These are phyloP conservation scores for Ettlia oleoabundans DNA, from an alignment of 139 green algal genomes.

Conservation along the genomic window DNA sequence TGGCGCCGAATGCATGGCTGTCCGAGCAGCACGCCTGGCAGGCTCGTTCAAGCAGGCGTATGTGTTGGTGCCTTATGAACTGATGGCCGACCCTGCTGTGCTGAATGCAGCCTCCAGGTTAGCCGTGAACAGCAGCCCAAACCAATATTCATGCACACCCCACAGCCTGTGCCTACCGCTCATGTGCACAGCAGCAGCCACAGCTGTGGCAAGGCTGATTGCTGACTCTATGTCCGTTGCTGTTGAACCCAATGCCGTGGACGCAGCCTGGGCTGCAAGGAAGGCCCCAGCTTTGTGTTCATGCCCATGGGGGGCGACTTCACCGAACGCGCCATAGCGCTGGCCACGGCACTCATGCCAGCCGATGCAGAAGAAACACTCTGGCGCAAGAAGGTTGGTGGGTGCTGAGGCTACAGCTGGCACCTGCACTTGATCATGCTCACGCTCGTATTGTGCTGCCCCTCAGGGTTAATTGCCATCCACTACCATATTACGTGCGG, in stretches of 20 bases:
- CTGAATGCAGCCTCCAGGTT: conserved; percentile 1
- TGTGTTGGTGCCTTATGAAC: conserved; percentile 23
- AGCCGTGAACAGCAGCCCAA: no score
- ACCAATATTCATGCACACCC: no score
- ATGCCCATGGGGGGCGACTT: conserved; percentile 17
- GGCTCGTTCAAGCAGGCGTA: conserved; percentile 1
- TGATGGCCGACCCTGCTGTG: neutral
- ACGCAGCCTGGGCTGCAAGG: neutral
- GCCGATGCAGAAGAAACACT: neutral
- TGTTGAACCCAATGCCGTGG: neutral
- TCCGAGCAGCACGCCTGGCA: neutral
- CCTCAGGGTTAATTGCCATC: no score
- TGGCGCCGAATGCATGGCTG: neutral
- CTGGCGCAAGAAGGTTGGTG: conserved; percentile 24
- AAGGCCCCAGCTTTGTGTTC: neutral
- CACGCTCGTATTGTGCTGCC: neutral
- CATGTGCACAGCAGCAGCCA: no score
- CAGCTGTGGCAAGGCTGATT: no score
- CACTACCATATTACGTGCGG: no score
- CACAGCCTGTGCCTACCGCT: no score
- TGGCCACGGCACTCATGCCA: conserved; percentile 3
- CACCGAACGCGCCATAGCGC: neutral
- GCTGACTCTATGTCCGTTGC: no score
- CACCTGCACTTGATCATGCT: neutral
- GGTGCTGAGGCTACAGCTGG: neutral